Conservation (phyloP, 441 rosid genomes). For the Eruca vesicaria region DNA sequence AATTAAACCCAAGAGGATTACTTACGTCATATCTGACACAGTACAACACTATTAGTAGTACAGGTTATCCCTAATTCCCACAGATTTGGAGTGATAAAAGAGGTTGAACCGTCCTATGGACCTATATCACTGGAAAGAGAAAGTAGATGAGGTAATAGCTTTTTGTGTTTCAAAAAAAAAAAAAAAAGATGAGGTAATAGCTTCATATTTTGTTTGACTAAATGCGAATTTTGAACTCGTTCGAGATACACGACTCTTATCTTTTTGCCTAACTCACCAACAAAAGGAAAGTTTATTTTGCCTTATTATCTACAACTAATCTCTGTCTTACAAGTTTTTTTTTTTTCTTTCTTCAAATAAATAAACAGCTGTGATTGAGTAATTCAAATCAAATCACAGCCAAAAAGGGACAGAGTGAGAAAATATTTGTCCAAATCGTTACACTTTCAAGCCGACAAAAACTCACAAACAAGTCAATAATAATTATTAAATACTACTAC, state of each 20-base stretch:
- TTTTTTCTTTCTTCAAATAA: background rate
- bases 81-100: background rate
- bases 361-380: conserved; percentile 17
- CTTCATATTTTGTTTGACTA: conserved; percentile 1
- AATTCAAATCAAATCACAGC: conserved; percentile 7
- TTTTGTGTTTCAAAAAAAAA: too few relatives aligned
- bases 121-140: background rate
- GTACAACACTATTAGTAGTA: background rate
- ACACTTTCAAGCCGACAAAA: conserved; percentile 32
- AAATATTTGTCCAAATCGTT: conserved; percentile 19
- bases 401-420: background rate
- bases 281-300: conserved; percentile 2
- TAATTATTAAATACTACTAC: too few relatives aligned
- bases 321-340: background rate
- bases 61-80: background rate
- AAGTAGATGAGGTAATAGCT: background rate
- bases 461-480: background rate
- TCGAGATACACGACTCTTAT: background rate
- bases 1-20: background rate
- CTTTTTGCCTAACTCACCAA: conserved; percentile 29
- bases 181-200: too few relatives aligned
- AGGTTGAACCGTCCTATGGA: conserved; percentile 8
- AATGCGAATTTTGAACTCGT: background rate
- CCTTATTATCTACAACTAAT: conserved; percentile 5
- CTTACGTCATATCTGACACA: background rate